Base-by-base conservation (phyloP, 2,329 filamentous ascomycete species). In the Aureobasidium sp. region DNA sequence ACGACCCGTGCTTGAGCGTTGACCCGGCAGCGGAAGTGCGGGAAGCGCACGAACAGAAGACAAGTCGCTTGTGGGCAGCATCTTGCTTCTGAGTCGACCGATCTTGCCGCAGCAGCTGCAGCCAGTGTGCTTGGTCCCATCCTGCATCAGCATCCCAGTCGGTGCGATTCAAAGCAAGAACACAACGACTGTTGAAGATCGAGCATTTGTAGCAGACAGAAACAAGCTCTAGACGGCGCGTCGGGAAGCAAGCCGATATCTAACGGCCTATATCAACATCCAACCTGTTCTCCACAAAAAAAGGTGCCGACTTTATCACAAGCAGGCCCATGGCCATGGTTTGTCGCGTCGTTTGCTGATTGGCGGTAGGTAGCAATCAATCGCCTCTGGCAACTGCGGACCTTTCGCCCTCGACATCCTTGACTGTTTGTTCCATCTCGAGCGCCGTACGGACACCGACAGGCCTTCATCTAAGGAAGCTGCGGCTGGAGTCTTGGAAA, bases 181-280 rank as follows among this genome's bases (percentile, higher is more conserved):
- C 36, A 11, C 16, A 44, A 21, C 8, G n/a, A 3, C 8, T 6
- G 9, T 16, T 3, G 21, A 9, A 29, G 11, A 21, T 47, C 25
- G 37, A 58, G 57, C 45, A 42, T 27, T 32, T 32, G 45, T 13
- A 42, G 36, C 8, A 6, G 15, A 16, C 13, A 15, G 16, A 57
- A 59, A 49, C 45, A 59, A 50, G 45, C 57, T 59, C 57, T 34
- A 1, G 54, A 48, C 54, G 54, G 54, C 42, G 54, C 54, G 29
- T 30, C 54, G 54, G 57, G 54, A 32, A 59, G 21, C 21, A 34
- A 16, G 34, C 44, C 34, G 16, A n/a, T 59, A 45, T 45, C 57
- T 36, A 59, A 50, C 57, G 45, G 44, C 10, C n/a, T 32, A 47
- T 58, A 48, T 58, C 41, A 58, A 58, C 54, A 58, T 30, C 16